Evolutionary conservation across 1,284 basidiomycete genomes (phyloP).

Genomic region (Malassezia vespertilionis): DNA sequence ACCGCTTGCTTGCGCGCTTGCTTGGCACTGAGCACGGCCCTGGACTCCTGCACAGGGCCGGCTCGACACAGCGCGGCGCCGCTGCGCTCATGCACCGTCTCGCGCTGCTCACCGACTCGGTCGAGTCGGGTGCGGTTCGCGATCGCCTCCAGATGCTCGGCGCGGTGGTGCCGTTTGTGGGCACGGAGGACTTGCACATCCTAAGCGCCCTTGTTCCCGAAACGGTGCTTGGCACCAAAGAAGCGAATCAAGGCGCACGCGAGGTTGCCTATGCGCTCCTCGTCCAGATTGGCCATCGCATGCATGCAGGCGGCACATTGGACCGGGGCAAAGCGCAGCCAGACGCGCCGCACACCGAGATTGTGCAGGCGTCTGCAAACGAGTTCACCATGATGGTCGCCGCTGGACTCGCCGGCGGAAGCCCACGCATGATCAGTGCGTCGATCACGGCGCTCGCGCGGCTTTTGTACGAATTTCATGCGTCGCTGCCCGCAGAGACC

Average conservation of each 20-base stretch:
- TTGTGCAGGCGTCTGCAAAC: slow-evolving; percentile 67
- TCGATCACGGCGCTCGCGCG: slow-evolving; percentile 87
- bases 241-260: slow-evolving; percentile 85
- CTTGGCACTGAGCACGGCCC: slow-evolving; percentile 21
- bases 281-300: slow-evolving; percentile 82
- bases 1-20: slow-evolving; percentile 67
- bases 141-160: slow-evolving; percentile 66
- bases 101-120: slow-evolving; percentile 48
- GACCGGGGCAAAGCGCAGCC: slow-evolving; percentile 51
- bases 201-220: slow-evolving; percentile 85
- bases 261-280: slow-evolving; percentile 81
- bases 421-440: slow-evolving; percentile 96
- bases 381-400: slow-evolving; percentile 97
- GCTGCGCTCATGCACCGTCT: slow-evolving; percentile 31
- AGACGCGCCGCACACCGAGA: slow-evolving; percentile 13
- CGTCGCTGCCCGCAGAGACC: slow-evolving; percentile 60
- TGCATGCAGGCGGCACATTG: slow-evolving; percentile 75
- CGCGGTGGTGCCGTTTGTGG: slow-evolving; percentile 62
- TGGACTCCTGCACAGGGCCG: slow-evolving; percentile 16
- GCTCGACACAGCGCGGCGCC: slow-evolving; percentile 15
- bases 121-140: slow-evolving; percentile 77
- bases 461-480: slow-evolving; percentile 87
- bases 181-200: slow-evolving; percentile 64
- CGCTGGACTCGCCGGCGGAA: slow-evolving; percentile 82
- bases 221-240: slow-evolving; percentile 92